Base-by-base conservation (phyloP, 352 stramenopile genomes). In the Pythium angustatum region DNA sequence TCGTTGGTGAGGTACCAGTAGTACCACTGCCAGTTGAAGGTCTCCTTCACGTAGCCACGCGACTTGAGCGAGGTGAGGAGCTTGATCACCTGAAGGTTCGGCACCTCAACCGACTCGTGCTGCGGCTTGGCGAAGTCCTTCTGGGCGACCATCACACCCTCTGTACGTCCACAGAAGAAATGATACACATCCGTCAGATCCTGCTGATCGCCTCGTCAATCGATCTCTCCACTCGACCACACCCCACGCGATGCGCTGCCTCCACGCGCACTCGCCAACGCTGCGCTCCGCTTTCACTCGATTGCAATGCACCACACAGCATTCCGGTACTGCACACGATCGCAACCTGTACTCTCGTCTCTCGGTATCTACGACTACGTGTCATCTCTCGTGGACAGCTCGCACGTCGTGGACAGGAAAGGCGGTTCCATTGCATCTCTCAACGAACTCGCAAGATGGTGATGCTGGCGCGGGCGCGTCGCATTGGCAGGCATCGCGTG, bases 1-100 rank as follows among this genome's bases (percentile, higher is more conserved):
- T 99, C 96, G 72, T 97, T 96, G 48, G 97, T 99, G 52, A 99
- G 87, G 90, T 99, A 99, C 87, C 96, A 99, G 94, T 99, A 99
- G 81, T 98, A 98, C 86, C 98, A 98, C 83, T 99, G 97, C 98
- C 98, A 99, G 78, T 96, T 98, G 91, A 99, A 99, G 59, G 97
- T 99, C 81, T 99, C 90, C 68, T 96, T 98, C 58, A 99, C 88
- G 82, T 98, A 99, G 71, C 94, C 96, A 66, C 94, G 93, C 64
- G 92, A 98, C 78, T 97, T 96, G 66, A 99, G 91, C 68, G 94
- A 99, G 81, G 99, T 98, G 84, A 99, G 98, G 68, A 98, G 83
- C 81, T 97, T 98, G 72, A 98, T 96, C 63, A 98, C 97, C 79
- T 99, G 94, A 65, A 99, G 91, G 90, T 99, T 99, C 55, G 93